Conservation (phyloP, 176 grass and related monocot species). For the Stipa capillata region DNA sequence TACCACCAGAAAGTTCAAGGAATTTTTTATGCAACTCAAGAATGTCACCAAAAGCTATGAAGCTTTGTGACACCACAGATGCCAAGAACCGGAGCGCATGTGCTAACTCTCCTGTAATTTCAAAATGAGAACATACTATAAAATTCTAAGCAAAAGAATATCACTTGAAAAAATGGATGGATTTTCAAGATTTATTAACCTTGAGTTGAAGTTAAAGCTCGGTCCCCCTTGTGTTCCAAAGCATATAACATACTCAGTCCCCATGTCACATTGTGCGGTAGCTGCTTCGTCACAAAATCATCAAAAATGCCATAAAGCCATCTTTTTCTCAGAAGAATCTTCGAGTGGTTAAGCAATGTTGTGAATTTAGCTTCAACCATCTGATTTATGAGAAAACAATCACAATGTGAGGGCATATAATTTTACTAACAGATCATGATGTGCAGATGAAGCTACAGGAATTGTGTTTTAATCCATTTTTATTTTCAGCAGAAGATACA, state of each 20-base stretch:
- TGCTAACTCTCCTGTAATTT: conserved; percentile 72
- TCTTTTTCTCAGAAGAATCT: conserved; percentile 70
- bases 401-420: conserved; percentile 1
- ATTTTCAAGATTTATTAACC: conserved; percentile 33
- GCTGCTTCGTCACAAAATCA: conserved; percentile 89
- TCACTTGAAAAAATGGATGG: not conserved
- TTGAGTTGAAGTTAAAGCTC: conserved; percentile 77
- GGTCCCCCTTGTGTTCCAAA: conserved; percentile 89
- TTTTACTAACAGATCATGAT: not conserved
- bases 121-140: not conserved
- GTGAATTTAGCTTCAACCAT: conserved; percentile 88
- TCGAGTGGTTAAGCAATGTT: conserved; percentile 73
- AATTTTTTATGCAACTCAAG: conserved; percentile 91
- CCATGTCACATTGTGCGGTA: conserved; percentile 96
- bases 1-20: conserved; percentile 88
- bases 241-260: conserved; percentile 94
- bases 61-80: conserved; percentile 97
- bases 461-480: not conserved
- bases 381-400: conserved; percentile 27
- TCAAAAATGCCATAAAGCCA: conserved; percentile 94
- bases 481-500: not conserved
- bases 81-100: conserved; percentile 92
- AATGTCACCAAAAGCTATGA: conserved; percentile 97
- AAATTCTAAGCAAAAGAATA: not conserved
- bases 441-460: not conserved